Evolutionary conservation across 2,329 filamentous ascomycete species (phyloP), one percentile per base, ranked within the genome.

Genomic region (Ambrosiella beaveri): DNA sequence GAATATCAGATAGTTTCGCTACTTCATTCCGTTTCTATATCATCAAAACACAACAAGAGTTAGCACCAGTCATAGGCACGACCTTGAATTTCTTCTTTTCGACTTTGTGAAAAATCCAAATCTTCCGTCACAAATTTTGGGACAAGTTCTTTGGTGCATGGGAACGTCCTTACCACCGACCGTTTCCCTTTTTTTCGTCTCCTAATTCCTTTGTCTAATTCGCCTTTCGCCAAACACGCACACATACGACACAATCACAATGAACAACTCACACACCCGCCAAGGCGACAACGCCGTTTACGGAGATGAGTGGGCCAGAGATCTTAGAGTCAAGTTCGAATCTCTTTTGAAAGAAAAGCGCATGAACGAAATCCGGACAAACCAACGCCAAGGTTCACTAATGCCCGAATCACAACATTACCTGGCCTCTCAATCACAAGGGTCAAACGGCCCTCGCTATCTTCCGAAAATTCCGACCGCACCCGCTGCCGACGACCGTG

Each of bases 311-410:
- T 87, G 84, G 82, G 88, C 89, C 35, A 78, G 81, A 65, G 86
- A 89, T 61, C 74, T 97, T 65, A 84, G 86, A 56, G 74, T 85
- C 65, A 85, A 88, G 66, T 96, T 96, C 69, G 88, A 95, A 68
- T 85, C 89, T 63, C 74, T 95, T 61, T 77, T 97, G 66, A 85
- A 87, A 68, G 88, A 86, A 59, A 90, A 87, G 74, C 81, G 89
- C 69, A 82, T 95, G 75, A 90, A 88, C 68, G 86, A 90, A 63
- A 76, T 96, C 39, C 71, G 72, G 56, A 64, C 68, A 19, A 67
- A 70, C 55, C 58, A 56, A 36, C 82, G 85, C 65, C 79, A 82
- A 63, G 74, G 76, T 58, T 81, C 82, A 38, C 76, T 84, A 75
- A 57, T 56, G 35, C 54, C 56, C 44, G 59, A 57, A 19, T 56